phyloP scores from a whole-genome alignment of 2,329 filamentous ascomycete genomes.

The Trichoderma sp. region DNA sequence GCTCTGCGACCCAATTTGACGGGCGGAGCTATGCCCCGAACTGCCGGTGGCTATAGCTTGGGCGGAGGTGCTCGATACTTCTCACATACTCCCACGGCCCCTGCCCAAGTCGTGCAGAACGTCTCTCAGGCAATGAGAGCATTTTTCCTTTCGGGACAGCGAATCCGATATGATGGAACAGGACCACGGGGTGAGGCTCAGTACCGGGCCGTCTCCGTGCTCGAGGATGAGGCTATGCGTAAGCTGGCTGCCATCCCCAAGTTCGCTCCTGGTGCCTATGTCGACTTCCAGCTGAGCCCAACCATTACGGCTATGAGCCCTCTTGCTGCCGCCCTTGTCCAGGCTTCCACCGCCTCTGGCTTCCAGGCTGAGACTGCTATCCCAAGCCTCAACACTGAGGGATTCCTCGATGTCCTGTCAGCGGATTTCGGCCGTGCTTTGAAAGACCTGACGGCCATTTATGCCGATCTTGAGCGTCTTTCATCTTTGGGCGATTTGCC shows the following conservation, averaged over 20 bases:
- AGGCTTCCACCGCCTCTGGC: conserved; percentile 45
- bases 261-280: conserved; percentile 69
- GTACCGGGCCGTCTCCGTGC: conserved; percentile 73
- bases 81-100: conserved; percentile 80
- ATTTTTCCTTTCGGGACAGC: conserved; percentile 89
- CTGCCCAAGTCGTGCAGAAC: conserved; percentile 89
- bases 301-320: conserved; percentile 86
- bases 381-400: conserved; percentile 75
- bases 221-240: conserved; percentile 71
- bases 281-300: conserved; percentile 87
- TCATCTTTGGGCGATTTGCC: conserved; percentile 80
- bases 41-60: conserved; percentile 83
- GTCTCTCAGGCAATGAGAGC: conserved; percentile 92
- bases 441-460: conserved; percentile 76
- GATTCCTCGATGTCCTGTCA: conserved; percentile 81
- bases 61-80: conserved; percentile 81
- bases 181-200: conserved; percentile 72
- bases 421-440: conserved; percentile 85
- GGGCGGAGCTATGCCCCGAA: conserved; percentile 79
- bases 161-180: conserved; percentile 81
- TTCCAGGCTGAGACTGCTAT: conserved; percentile 44
- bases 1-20: conserved; percentile 90
- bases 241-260: conserved; percentile 63
- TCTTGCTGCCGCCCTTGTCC: conserved; percentile 58
- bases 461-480: conserved; percentile 79